Base-by-base conservation (phyloP, 2,329 filamentous ascomycete genomes). In the Ophiostoma ips region DNA sequence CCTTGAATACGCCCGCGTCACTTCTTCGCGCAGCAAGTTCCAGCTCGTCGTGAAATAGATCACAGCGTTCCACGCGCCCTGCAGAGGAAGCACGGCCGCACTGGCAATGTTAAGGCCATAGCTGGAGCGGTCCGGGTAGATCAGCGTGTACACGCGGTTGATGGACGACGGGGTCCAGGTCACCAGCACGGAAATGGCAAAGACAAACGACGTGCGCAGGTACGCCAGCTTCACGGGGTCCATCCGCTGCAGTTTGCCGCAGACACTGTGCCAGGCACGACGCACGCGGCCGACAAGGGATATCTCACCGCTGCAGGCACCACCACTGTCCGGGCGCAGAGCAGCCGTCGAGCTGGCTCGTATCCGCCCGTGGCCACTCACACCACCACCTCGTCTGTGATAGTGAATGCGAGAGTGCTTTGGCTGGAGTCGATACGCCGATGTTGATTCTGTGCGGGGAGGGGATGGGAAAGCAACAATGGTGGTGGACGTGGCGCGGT, bases 51-150 rank as follows among this genome's bases (percentile, higher is more conserved):
- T 74, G 53, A 84, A 76, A 64, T 88, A 90, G 50, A 92, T 86
- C 48, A 86, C 67, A 30, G 79, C 76, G 60, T 90, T 90, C 84
- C 85, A 89, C 31, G 87, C 75, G 1, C 86, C 86, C 62, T 90
- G 86, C 1, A 87, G 69, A 0, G 86, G 84, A 4, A 90, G 69
- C 0, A 89, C 84, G 2, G 85, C 71, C 2, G 82, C 80, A 7
- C 81, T 80, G 1, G 77, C 75, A 47, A 87, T 73, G 60, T 84
- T 83, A 47, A 87, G 75, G 11, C 72, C 74, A 60, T 79, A 89
- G 52, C 71, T 74, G 30, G 72, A 69, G 9, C 66, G 58, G 12
- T 70, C 60, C 0, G 76, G 75, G 47, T 75, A 65, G 8, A 79
- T 64, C 55, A 87, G 72, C 55, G 78, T 75, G 64, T 87, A 83